Evolutionary conservation across 805 yeast species (phyloP), one percentile per base, ranked within the genome.

Genomic region (Teunomyces funiuensis): DNA sequence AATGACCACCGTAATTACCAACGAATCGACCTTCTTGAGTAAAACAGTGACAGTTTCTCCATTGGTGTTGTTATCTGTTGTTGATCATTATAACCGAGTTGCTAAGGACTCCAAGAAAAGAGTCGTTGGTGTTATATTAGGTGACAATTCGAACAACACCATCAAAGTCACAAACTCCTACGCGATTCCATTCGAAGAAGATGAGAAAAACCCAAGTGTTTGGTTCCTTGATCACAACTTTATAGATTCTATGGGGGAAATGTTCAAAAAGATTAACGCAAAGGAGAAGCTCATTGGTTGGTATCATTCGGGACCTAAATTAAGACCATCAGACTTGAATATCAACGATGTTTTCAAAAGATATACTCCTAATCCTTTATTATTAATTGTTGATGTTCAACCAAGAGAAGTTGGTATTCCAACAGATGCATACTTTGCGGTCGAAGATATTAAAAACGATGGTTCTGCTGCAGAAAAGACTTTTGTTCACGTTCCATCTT

Each of bases 151-250:
- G 11, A 60, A 73, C 8, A 71, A 71, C 39, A 64, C 67, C 1
- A 80, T 90, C 37, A 80, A 82, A 39, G 91, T 90, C 15, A 81
- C 97, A 40, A 93, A 93, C 68, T 85, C 95, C 18, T 93, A 88
- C 71, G 99, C 98, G 6, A 86, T 93, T 37, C 99, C 99, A 1
- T 93, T 93, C 60, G 99, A 93, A 66, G 99, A 93, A 62, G 99
- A 93, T 59, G 95, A 85, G 34, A 85, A 80, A 63, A 86, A 88
- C 62, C 79, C 96, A 2, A 83, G 82, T 15, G 97, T 95, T 34
- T 93, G 98, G 98, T 93, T 93, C 60, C 71, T 93, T 55, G 99
- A 93, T 61, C 99, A 93, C 69, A 91, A 93, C 62, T 93, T 83
- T 63, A 88, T 93, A 45, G 98, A 91, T 59, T 80, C 86, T 41